Percentiles rank a stretch among this genome's conserved stretches.
Evolutionary conservation across 2,329 filamentous ascomycete genomes (phyloP).

Genomic region (Cladosporium austrohemisphaericum): DNA sequence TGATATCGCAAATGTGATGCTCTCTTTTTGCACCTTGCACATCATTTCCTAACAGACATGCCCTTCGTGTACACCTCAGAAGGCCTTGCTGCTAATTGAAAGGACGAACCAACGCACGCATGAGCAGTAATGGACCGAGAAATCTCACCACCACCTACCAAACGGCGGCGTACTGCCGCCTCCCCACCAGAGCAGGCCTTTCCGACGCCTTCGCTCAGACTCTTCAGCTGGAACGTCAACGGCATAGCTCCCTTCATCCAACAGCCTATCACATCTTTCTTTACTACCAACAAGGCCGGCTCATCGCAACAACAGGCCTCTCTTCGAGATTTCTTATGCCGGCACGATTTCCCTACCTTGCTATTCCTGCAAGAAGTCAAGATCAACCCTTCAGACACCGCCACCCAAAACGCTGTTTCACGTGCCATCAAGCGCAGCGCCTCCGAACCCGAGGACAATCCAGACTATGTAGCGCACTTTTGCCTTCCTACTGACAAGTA

Average conservation of each 20-base stretch:
- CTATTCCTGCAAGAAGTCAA: slow-evolving; percentile 51
- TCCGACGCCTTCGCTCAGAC: slow-evolving; percentile 24
- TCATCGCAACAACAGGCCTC: slow-evolving; percentile 24
- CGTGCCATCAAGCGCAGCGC: slow-evolving; percentile 30
- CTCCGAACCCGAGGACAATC: slow-evolving; percentile 23
- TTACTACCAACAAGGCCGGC: slow-evolving; percentile 22
- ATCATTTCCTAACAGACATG: not conserved
- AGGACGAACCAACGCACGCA: too few species aligned
- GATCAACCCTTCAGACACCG: slow-evolving; percentile 39
- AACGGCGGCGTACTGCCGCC: slow-evolving; percentile 21
- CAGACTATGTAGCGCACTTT: slow-evolving; percentile 44
- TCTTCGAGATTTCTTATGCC: slow-evolving; percentile 42
- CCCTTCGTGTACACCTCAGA: not conserved
- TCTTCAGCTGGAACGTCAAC: slow-evolving; percentile 50
- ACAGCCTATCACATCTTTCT: slow-evolving; percentile 40
- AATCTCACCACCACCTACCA: slow-evolving; percentile 33
- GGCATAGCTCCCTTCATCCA: slow-evolving; percentile 44
- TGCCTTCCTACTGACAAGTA: slow-evolving; percentile 47
- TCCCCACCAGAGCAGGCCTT: not conserved
- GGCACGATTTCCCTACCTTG: slow-evolving; percentile 44
- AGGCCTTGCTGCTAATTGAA: too few species aligned
- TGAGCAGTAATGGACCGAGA: slow-evolving; percentile 2
- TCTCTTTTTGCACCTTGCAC: too few species aligned
- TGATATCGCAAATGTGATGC: too few species aligned
- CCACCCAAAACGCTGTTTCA: slow-evolving; percentile 39